A percentile compares a stretch with the other conserved stretches of the same genome.
phyloP scores from a whole-genome alignment of 202 grass and related monocot species.

The Digitaria exilis region DNA sequence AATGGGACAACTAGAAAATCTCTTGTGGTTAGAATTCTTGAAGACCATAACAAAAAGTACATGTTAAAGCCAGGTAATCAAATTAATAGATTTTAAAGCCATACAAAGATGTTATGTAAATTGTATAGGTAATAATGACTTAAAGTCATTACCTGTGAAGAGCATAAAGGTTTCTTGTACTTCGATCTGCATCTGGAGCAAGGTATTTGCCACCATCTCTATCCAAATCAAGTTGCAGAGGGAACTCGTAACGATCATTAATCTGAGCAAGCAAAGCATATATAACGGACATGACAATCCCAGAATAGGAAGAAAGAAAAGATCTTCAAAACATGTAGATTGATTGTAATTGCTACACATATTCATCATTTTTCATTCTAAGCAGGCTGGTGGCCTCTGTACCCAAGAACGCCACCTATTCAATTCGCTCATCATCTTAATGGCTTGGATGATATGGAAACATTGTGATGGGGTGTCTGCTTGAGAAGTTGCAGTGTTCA shows the following conservation, averaged over 20 bases:
- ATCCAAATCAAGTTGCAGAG: constrained; percentile 87
- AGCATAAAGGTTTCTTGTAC: constrained; percentile 82
- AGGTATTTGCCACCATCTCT: constrained; percentile 89
- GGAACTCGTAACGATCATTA: constrained; percentile 89
- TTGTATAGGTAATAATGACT: not conserved
- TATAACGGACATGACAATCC: constrained; percentile 12
- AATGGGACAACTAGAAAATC: not conserved
- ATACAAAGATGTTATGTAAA: constrained; percentile 24
- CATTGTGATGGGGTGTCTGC: not conserved
- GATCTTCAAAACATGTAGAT: constrained; percentile 29
- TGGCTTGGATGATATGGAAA: not conserved
- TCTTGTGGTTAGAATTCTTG: not conserved
- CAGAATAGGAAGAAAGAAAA: constrained; percentile 33
- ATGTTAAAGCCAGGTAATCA: too few species aligned
- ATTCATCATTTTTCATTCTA: constrained; percentile 1
- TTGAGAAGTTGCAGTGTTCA: not conserved
- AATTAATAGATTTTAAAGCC: too few species aligned
- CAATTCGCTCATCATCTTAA: not conserved
- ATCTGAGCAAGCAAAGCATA: constrained; percentile 60
- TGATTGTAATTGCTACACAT: not conserved
- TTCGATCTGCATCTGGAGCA: constrained; percentile 84
- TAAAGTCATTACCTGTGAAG: constrained; percentile 67
- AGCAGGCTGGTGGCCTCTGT: not conserved
- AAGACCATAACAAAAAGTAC: constrained; percentile 7
- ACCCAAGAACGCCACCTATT: too few species aligned